Percentiles rank a stretch among this genome's conserved stretches.
These are phyloP conservation scores for Helicocarpus griseus DNA, from an alignment of 2,329 filamentous ascomycete species.

Conservation along the genomic window DNA sequence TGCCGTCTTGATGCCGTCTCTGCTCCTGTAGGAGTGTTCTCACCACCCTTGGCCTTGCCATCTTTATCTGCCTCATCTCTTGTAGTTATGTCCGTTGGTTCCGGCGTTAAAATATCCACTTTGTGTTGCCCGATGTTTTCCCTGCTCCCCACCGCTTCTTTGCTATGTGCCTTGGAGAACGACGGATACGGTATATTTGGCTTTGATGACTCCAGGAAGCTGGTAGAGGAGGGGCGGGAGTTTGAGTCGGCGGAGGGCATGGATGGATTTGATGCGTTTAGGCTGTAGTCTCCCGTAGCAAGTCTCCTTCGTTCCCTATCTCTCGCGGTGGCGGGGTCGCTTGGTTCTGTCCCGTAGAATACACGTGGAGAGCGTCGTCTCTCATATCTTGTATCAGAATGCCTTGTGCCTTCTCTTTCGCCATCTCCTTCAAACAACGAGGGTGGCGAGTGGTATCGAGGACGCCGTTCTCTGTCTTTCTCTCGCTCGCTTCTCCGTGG, in stretches of 20 bases:
- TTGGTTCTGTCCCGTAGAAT: conserved; percentile 19
- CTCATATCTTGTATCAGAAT: conserved; percentile 4
- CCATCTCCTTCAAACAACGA: conserved; percentile 14
- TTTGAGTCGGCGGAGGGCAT: conserved; percentile 10
- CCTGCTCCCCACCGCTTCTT: conserved; percentile 63
- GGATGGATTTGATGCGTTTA: conserved; percentile 2
- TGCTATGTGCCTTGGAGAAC: conserved; percentile 86
- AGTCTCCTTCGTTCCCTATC: conserved; percentile 16
- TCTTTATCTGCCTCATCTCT: conserved; percentile 31
- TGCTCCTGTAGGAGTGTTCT: conserved; percentile 19
- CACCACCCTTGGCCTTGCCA: conserved; percentile 12
- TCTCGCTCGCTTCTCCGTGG: conserved; percentile 22
- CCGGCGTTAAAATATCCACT: conserved; percentile 51
- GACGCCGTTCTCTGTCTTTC: conserved; percentile 19
- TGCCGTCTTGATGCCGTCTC: conserved; percentile 13
- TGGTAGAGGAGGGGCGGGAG: conserved; percentile 14
- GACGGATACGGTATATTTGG: conserved; percentile 61
- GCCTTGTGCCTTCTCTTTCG: conserved; percentile 4
- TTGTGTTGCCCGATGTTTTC: conserved; percentile 38
- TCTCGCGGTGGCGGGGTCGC: conserved; percentile 6
- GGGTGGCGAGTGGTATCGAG: conserved; percentile 16
- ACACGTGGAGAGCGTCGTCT: conserved; percentile 20
- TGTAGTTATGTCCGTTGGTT: conserved; percentile 59
- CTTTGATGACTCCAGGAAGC: conserved; percentile 36
- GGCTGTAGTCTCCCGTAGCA: conserved; percentile 19